Conservation (phyloP, 805 yeast species). For the Zygosaccharomyces pseudorouxii region DNA sequence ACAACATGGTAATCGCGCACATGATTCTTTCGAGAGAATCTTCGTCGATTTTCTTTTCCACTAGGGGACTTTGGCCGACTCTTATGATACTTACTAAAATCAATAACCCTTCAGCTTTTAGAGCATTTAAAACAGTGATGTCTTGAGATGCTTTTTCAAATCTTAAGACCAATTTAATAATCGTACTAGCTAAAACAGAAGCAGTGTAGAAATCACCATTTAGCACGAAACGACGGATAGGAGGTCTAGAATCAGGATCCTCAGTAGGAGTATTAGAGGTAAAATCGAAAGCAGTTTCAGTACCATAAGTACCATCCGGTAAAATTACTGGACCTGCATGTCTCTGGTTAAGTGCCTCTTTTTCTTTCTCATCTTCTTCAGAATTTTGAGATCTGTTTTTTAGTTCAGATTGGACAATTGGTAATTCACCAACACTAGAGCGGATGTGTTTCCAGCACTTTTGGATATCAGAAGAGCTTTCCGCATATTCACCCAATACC, state of each 20-base stretch:
- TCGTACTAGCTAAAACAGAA: conserved; percentile 79
- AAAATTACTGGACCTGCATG: conserved; percentile 71
- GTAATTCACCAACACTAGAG: conserved; percentile 81
- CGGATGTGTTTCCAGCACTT: conserved; percentile 85
- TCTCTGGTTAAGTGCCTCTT: conserved; percentile 26
- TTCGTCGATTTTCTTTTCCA: conserved; percentile 79
- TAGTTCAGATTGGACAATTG: conserved; percentile 73
- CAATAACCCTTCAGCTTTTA: conserved; percentile 91
- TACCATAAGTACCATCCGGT: conserved; percentile 99
- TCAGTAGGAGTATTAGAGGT: conserved; percentile 64
- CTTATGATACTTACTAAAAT: conserved; percentile 88
- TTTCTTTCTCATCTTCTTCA: conserved; percentile 32
- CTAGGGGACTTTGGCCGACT: conserved; percentile 71
- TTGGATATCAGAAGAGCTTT: conserved; percentile 66
- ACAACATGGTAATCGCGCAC: conserved; percentile 74
- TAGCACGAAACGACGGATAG: conserved; percentile 74
- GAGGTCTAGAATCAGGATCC: conserved; percentile 51
- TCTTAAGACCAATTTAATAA: conserved; percentile 82
- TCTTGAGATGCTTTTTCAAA: conserved; percentile 54
- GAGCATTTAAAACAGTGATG: conserved; percentile 63
- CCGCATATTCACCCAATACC: conserved; percentile 91
- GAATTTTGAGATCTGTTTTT: conserved; percentile 40
- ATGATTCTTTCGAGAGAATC: conserved; percentile 94
- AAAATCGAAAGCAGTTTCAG: conserved; percentile 81
- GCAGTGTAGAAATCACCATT: conserved; percentile 90